Evolutionary conservation across 805 yeast genomes (phyloP).

Genomic region (Candida morakotiae): DNA sequence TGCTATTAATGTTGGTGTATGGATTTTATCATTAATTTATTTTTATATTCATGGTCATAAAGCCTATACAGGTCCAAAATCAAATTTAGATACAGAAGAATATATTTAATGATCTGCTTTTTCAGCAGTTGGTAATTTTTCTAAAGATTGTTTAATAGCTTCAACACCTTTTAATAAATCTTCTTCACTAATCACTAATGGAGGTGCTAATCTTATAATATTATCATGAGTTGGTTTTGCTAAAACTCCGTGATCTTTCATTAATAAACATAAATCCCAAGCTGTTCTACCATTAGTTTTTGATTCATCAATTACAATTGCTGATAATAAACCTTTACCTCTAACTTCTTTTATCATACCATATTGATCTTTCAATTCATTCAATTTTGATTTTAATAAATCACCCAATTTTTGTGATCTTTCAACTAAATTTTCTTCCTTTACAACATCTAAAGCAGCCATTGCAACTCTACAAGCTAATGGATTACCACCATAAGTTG

Average conservation of each 20-base stretch:
- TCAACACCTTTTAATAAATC: conserved; percentile 81
- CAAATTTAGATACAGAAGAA: conserved; percentile 15
- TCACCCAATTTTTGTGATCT: conserved; percentile 72
- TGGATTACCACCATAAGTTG: conserved; percentile 98
- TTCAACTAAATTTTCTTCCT: conserved; percentile 80
- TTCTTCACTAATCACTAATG: conserved; percentile 83
- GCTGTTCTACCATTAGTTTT: conserved; percentile 88
- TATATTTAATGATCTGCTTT: conserved; percentile 34
- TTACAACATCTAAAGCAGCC: conserved; percentile 88
- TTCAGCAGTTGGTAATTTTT: conserved; percentile 43
- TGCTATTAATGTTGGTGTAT: conserved; percentile 58
- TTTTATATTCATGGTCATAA: conserved; percentile 50
- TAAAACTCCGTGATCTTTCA: conserved; percentile 84
- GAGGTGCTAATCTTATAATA: conserved; percentile 94
- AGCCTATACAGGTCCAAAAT: conserved; percentile 53
- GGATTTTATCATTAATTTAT: conserved; percentile 51
- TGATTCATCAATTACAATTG: conserved; percentile 83
- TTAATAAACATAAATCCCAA: conserved; percentile 89
- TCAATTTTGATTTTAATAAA: conserved; percentile 57
- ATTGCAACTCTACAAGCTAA: conserved; percentile 88
- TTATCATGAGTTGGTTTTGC: conserved; percentile 97
- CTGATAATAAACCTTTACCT: conserved; percentile 84
- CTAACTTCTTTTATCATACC: conserved; percentile 61
- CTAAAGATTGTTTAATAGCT: conserved; percentile 59
- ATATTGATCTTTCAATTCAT: conserved; percentile 47